Base-by-base conservation (phyloP, 129 eudicot genomes). In the Mikania micrantha region DNA sequence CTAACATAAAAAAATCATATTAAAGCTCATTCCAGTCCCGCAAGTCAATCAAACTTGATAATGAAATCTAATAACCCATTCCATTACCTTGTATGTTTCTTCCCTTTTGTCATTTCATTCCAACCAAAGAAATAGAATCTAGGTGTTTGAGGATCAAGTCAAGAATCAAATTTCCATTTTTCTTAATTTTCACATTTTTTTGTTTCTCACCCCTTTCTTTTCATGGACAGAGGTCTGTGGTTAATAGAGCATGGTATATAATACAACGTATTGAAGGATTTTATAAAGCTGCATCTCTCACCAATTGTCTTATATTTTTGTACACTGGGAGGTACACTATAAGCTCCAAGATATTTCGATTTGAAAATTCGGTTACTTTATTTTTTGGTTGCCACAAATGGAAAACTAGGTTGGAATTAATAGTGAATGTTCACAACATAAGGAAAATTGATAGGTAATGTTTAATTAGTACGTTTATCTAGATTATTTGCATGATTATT, bases 201-300 rank as follows among this genome's bases (percentile, higher is more conserved):
- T 12, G 9, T 28, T 35, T n/a, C 24, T 24, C 2, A 53, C 17
- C 54, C 40, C 13, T 74, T 83, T 31, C 12, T 65, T 65, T 61
- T 12, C 31, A 27, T 50, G 27, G 17, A 36, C 90, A 93, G 98
- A 86, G 95, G 52, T 74, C 98, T 64, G 50, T 86, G 41, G 95
- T 91, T 59, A 96, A 85, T 45, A 80, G 88, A 78, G 77, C 84
- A 61, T 88, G 98, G 98, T 78, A 82, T 72, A 38, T 88, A 45
- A 61, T 93, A 78, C 98, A 88, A 66, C 95, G 90, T n/a, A 70
- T 88, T 21, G 98, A 88, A 82, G 96, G 98, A 60, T 82, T 88
- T 25, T 93, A 86, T 80, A 93, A 81, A 74, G 98, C 98, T 70
- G 98, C 95, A 61, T 84, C 98, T 66, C 81, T 93, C 81, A 76